A percentile compares a stretch with the other conserved stretches of the same genome.
phyloP scores from a whole-genome alignment of 1,139 yeast genomes.

The Zygosaccharomyces pseudobailii region DNA sequence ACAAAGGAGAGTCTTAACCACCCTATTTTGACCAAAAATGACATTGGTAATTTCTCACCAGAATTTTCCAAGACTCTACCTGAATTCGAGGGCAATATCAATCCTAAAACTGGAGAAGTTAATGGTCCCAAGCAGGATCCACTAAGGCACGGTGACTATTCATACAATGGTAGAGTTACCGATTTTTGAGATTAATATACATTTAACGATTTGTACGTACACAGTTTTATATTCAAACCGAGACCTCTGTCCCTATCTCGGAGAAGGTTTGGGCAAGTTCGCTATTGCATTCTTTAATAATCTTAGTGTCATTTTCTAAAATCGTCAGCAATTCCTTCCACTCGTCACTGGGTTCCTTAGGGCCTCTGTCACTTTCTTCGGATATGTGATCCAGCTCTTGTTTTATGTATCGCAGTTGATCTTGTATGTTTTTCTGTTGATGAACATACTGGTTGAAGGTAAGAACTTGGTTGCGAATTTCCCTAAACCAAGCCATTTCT shows the following conservation, averaged over 20 bases:
- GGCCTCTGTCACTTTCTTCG: not conserved
- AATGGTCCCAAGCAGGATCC: slow-evolving; percentile 99
- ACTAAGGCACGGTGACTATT: slow-evolving; percentile 85
- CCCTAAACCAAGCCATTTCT: slow-evolving; percentile 45
- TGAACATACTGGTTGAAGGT: slow-evolving; percentile 33
- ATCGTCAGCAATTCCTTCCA: slow-evolving; percentile 26
- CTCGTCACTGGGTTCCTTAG: slow-evolving; percentile 11
- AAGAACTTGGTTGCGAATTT: slow-evolving; percentile 35
- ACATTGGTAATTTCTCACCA: slow-evolving; percentile 64
- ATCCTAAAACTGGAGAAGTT: slow-evolving; percentile 90
- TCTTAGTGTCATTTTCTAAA: slow-evolving; percentile 22
- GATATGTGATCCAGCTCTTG: slow-evolving; percentile 10
- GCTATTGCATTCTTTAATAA: slow-evolving; percentile 24
- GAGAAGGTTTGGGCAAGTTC: slow-evolving; percentile 15
- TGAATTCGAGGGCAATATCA: slow-evolving; percentile 91
- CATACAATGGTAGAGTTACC: slow-evolving; percentile 92
- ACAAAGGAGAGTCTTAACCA: slow-evolving; percentile 36
- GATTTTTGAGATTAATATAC: slow-evolving; percentile 53
- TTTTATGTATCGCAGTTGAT: slow-evolving; percentile 13
- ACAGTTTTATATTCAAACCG: not conserved
- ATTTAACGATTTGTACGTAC: not conserved
- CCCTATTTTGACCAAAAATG: slow-evolving; percentile 45
- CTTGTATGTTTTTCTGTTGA: slow-evolving; percentile 9
- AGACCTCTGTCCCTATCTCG: slow-evolving; percentile 14
- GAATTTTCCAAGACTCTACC: slow-evolving; percentile 75